Conservation (phyloP, 371 early-diverging fungal species). For the Saksenaea vasiformis region DNA sequence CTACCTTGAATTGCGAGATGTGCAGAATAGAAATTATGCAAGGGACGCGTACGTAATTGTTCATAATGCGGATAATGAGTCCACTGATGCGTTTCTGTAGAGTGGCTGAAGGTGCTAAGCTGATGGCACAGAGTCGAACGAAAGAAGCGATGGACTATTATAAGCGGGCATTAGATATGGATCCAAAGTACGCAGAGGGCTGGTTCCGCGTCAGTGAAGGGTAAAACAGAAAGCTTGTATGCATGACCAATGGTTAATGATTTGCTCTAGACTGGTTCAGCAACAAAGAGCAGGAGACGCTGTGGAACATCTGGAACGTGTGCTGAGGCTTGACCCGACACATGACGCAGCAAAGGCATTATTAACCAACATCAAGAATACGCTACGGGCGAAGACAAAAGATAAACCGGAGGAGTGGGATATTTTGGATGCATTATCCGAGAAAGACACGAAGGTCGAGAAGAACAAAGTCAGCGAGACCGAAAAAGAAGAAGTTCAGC, state of each 20-base stretch:
- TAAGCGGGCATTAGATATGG: constrained; percentile 53
- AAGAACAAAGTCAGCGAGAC: background rate
- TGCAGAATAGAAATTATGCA: constrained; percentile 50
- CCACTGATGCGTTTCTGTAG: constrained; percentile 12
- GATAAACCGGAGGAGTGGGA: constrained; percentile 28
- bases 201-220: constrained; percentile 50
- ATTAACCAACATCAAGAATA: constrained; percentile 28
- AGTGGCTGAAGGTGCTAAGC: constrained; percentile 46
- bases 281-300: constrained; percentile 32
- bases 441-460: background rate
- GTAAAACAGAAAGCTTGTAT: no score
- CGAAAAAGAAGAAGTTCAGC: background rate
- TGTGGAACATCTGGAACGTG: constrained; percentile 35
- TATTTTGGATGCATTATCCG: constrained; percentile 19
- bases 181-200: constrained; percentile 51
- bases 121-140: constrained; percentile 22
- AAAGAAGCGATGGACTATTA: constrained; percentile 46
- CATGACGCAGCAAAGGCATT: constrained; percentile 37
- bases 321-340: constrained; percentile 30
- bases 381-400: constrained; percentile 12
- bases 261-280: constrained; percentile 27
- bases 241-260: background rate
- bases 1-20: constrained; percentile 41
- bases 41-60: constrained; percentile 41
- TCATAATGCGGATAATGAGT: background rate